phyloP scores from a whole-genome alignment of 2,329 filamentous ascomycete species.

The Ramichloridium luteum region DNA sequence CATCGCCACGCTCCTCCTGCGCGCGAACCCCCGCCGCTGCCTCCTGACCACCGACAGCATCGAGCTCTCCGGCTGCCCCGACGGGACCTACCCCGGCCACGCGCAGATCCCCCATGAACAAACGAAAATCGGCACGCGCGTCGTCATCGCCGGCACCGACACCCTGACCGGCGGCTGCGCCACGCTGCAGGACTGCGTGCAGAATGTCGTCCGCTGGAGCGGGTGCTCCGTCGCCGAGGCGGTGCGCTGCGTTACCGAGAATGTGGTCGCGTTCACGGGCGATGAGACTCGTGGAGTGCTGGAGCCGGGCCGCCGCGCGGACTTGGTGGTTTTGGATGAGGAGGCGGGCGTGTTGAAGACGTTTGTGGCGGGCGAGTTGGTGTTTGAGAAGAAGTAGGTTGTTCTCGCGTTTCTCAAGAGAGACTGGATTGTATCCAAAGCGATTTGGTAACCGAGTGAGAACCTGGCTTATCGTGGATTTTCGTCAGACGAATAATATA shows the following conservation, averaged over 20 bases:
- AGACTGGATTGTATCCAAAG: too few relatives aligned
- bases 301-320: constrained; percentile 34
- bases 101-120: constrained; percentile 40
- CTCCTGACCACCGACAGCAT: constrained; percentile 44
- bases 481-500: too few relatives aligned
- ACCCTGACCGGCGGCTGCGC: constrained; percentile 44
- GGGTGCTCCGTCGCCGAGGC: constrained; percentile 38
- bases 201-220: constrained; percentile 36
- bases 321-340: constrained; percentile 38
- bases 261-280: constrained; percentile 39
- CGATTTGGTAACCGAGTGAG: too few relatives aligned
- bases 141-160: constrained; percentile 41
- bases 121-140: constrained; percentile 36
- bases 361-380: constrained; percentile 36
- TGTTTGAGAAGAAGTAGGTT: too few relatives aligned
- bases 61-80: constrained; percentile 40
- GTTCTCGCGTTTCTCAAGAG: too few relatives aligned
- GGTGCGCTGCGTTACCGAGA: constrained; percentile 39
- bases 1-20: constrained; percentile 38
- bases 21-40: constrained; percentile 34
- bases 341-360: constrained; percentile 38
- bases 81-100: constrained; percentile 39
- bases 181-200: constrained; percentile 38
- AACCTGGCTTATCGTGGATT: too few relatives aligned
- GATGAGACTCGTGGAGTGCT: constrained; percentile 33